Percentiles rank a stretch among this genome's conserved stretches.
Conservation (phyloP, 2,329 filamentous ascomycete genomes). For the Aspergillus tanneri region DNA sequence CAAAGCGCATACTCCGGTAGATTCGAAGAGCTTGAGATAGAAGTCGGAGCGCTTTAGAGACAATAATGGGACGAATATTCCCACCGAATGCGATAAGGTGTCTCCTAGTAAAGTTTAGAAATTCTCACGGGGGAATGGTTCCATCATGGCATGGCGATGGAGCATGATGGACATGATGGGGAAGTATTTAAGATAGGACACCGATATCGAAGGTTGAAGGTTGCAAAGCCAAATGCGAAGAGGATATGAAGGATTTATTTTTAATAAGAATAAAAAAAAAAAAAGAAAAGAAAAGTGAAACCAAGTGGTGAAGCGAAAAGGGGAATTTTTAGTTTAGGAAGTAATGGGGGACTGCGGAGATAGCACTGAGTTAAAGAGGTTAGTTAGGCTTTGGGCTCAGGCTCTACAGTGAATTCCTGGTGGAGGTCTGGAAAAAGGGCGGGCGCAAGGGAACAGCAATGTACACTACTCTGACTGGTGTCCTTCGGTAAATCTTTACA, state of each 20-base stretch:
- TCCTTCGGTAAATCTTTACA: too few relatives aligned
- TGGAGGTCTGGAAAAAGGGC: background rate
- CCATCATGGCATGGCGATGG: slow-evolving; percentile 20
- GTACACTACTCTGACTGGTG: too few relatives aligned
- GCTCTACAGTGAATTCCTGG: slow-evolving; percentile 6
- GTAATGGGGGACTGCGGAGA: too few relatives aligned
- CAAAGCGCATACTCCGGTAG: slow-evolving; percentile 4
- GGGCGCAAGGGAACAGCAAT: background rate
- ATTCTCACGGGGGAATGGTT: slow-evolving; percentile 12
- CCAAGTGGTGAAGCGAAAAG: slow-evolving; percentile 1
- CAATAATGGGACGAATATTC: background rate
- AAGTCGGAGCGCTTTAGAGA: background rate
- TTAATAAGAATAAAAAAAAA: background rate
- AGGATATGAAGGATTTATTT: background rate
- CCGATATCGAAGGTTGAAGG: background rate
- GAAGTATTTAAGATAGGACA: background rate
- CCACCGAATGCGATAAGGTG: background rate
- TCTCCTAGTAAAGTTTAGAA: slow-evolving; percentile 10
- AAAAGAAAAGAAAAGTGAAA: slow-evolving; percentile 2
- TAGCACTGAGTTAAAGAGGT: background rate
- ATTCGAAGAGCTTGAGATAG: background rate
- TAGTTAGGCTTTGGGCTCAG: background rate
- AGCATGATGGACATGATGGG: slow-evolving; percentile 20
- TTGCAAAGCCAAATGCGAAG: background rate
- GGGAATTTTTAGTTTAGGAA: background rate